These are phyloP conservation scores for Nymphaea thermarum DNA, from an alignment of 164 flowering plant genomes.

Conservation along the genomic window DNA sequence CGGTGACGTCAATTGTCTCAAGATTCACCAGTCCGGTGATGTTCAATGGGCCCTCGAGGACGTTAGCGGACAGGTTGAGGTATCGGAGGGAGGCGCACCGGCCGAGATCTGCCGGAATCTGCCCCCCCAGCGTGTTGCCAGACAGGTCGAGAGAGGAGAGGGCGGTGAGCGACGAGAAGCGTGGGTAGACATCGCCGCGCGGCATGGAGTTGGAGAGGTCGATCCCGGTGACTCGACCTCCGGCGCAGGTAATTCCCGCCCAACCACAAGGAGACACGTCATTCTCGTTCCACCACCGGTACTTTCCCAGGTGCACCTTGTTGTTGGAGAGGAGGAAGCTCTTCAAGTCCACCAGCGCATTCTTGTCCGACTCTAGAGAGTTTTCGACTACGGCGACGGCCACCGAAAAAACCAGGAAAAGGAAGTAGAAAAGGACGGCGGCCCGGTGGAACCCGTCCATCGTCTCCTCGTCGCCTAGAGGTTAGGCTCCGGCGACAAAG, in stretches of 20 bases:
- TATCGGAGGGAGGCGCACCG: constrained; percentile 29
- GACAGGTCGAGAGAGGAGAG: constrained; percentile 60
- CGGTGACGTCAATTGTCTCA: constrained; percentile 53
- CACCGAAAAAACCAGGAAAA: not conserved
- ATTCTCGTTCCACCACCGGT: constrained; percentile 25
- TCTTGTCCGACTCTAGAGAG: constrained; percentile 16
- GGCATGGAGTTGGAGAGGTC: constrained; percentile 28
- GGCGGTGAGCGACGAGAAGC: constrained; percentile 52
- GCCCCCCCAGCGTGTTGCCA: constrained; percentile 37
- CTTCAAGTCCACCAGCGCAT: constrained; percentile 36
- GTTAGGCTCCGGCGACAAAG: too few species aligned
- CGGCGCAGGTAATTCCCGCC: constrained; percentile 46
- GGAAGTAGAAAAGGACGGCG: constrained; percentile 1
- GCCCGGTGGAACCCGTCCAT: not conserved
- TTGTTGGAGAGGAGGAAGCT: constrained; percentile 29
- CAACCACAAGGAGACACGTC: constrained; percentile 36
- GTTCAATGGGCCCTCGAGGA: constrained; percentile 38
- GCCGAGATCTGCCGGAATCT: constrained; percentile 38
- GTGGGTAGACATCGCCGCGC: not conserved
- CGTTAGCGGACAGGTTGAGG: constrained; percentile 65
- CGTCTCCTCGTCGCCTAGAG: not conserved
- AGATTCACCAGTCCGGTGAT: constrained; percentile 36
- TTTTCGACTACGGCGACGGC: not conserved
- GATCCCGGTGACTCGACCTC: constrained; percentile 34
- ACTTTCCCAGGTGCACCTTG: constrained; percentile 32